phyloP scores from a whole-genome alignment of 2,329 filamentous ascomycete species.

The Phaeoacremonium minimum region DNA sequence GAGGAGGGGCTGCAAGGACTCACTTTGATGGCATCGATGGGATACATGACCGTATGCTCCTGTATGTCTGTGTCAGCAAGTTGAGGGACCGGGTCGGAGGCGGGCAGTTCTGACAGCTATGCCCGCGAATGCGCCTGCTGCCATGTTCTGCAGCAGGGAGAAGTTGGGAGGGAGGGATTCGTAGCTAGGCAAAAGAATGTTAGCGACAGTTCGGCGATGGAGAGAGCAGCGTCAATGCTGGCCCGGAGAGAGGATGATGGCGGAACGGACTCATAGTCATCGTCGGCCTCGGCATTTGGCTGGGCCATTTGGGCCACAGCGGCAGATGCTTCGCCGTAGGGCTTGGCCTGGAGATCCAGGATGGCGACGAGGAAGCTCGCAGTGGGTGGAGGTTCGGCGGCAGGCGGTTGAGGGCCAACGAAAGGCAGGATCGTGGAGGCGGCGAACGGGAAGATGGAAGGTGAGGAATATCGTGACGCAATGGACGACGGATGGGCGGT shows the following conservation, averaged over 20 bases:
- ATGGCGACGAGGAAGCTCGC: slow-evolving; percentile 42
- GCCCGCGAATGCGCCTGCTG: slow-evolving; percentile 92
- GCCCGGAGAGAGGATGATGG: slow-evolving; percentile 1
- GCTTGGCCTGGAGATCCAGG: slow-evolving; percentile 59
- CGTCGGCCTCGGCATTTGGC: slow-evolving; percentile 58
- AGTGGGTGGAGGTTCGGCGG: too few species aligned
- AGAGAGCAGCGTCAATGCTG: not conserved
- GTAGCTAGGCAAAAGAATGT: slow-evolving; percentile 55
- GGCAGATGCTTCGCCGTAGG: slow-evolving; percentile 59
- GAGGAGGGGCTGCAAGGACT: slow-evolving; percentile 13
- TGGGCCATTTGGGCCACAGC: slow-evolving; percentile 68
- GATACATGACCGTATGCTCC: slow-evolving; percentile 99
- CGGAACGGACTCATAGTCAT: slow-evolving; percentile 61
- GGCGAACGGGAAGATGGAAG: too few species aligned
- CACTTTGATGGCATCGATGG: slow-evolving; percentile 96
- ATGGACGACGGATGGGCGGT: too few species aligned
- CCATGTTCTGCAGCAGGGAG: slow-evolving; percentile 90
- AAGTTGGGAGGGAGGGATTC: slow-evolving; percentile 93
- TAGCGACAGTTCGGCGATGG: not conserved
- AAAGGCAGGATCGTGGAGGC: too few species aligned
- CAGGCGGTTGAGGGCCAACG: too few species aligned
- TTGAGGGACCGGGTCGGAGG: not conserved
- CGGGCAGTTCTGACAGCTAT: slow-evolving; percentile 70
- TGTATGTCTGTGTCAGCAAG: slow-evolving; percentile 30
- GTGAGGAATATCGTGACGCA: too few species aligned